Evolutionary conservation across 108 stramenopile species (phyloP), one percentile per base, ranked within the genome.

Genomic region (Aurantiochytrium sp.): DNA sequence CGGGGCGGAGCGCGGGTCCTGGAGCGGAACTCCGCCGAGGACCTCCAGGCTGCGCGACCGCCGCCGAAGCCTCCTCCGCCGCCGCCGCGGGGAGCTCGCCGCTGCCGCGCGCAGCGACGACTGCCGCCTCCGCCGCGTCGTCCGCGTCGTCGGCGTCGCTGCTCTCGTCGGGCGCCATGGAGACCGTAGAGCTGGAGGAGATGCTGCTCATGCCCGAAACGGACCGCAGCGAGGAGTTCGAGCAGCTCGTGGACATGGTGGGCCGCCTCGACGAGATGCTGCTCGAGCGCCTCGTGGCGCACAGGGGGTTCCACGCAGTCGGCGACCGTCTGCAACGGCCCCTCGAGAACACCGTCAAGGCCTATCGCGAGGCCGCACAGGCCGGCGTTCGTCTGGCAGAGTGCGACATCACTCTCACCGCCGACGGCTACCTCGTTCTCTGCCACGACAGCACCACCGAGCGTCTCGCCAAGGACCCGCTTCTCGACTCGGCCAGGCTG

Each of bases 381-480:
- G 76, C 76, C n/a, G 76, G 76, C 51, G 49, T 83, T 23, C 51
- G 25, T 23, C n/a, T 83, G 10, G 19, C 49, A 3, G 76, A 83
- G 76, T 83, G 76, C 51, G 76, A 83, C 76, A 83, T 83, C 51
- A 83, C 76, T 45, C 49, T 83, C 45, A 83, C 76, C 49, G 16
- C 25, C 49, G 76, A 83, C 51, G 76, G 76, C n/a, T 28, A 53
- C 49, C 76, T 83, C 19, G 51, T 83, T 12, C 23, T 83, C 16
- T 83, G 76, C 51, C 76, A 83, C 76, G 76, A 83, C 51, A 83
- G 51, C 76, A 53, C 45, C 51, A 12, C 28, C 51, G 51, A 8
- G 23, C 6, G 76, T 2, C 76, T 83, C 25, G 76, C 76, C 51
- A 47, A 53, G n/a, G 76, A 83, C 4, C 49, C 51, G 45, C 25